These are phyloP conservation scores for Phytopythium kandeliae DNA, from an alignment of 352 stramenopile genomes.

Conservation along the genomic window DNA sequence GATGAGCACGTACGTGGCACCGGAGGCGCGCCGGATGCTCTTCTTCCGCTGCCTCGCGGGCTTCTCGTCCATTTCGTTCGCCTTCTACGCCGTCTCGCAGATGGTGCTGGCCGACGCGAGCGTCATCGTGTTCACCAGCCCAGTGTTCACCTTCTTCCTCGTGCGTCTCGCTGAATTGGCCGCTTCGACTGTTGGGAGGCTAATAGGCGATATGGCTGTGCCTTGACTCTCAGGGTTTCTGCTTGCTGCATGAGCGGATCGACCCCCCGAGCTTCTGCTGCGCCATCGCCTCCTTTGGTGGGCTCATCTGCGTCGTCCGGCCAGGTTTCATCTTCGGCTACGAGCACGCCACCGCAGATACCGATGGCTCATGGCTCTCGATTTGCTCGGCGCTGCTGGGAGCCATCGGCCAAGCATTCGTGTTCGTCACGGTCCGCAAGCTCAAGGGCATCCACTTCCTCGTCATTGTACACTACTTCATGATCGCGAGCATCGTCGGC, in stretches of 20 bases:
- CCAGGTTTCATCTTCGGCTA: slow-evolving; percentile 45
- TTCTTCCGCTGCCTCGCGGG: slow-evolving; percentile 60
- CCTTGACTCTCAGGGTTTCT: slow-evolving; percentile 10
- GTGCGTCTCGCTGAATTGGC: slow-evolving; percentile 21
- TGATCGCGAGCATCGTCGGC: slow-evolving; percentile 46
- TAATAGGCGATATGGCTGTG: background rate
- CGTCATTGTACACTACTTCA: slow-evolving; percentile 81
- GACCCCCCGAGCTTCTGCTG: slow-evolving; percentile 27
- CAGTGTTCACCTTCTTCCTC: slow-evolving; percentile 68
- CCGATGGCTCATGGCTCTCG: slow-evolving; percentile 42
- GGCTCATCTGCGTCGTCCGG: slow-evolving; percentile 43
- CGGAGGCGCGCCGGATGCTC: slow-evolving; percentile 45
- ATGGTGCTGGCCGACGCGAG: slow-evolving; percentile 76
- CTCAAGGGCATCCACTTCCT: slow-evolving; percentile 47
- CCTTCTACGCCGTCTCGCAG: slow-evolving; percentile 72
- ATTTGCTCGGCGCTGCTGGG: slow-evolving; percentile 46
- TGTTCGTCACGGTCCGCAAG: slow-evolving; percentile 66
- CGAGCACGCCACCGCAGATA: slow-evolving; percentile 24
- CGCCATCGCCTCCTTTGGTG: slow-evolving; percentile 29
- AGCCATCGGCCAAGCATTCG: slow-evolving; percentile 61
- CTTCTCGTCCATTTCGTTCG: slow-evolving; percentile 69
- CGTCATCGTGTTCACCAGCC: slow-evolving; percentile 68
- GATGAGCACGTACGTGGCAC: slow-evolving; percentile 41
- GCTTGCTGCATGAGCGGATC: slow-evolving; percentile 31
- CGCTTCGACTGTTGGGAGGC: no score